Evolutionary conservation across 179 eudicot species (phyloP).

Genomic region (Spinacia oleracea): DNA sequence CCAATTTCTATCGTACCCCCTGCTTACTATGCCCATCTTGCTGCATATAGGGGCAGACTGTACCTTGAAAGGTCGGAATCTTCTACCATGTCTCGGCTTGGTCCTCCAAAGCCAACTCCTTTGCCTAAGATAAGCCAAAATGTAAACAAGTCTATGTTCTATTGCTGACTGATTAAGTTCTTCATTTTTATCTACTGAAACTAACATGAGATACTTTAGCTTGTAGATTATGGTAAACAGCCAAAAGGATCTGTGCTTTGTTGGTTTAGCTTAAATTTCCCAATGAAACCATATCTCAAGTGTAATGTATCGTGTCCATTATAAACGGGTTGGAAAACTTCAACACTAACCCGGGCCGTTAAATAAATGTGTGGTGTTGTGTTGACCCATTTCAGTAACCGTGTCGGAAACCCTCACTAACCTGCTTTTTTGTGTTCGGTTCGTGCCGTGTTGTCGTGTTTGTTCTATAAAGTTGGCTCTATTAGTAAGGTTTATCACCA

Average conservation of each 20-base stretch:
- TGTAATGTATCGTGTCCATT: no score
- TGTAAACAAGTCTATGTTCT: constrained; percentile 88
- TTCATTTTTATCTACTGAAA: constrained; percentile 1
- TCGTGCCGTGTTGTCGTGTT: no score
- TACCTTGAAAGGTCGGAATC: constrained; percentile 68
- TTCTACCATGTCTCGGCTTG: constrained; percentile 48
- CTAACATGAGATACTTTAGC: constrained; percentile 7
- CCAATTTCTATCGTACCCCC: constrained; percentile 96
- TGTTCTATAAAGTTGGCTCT: no score
- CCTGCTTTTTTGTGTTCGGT: no score
- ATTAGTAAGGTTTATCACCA: no score
- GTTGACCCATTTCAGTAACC: no score
- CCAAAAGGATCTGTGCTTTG: background rate
- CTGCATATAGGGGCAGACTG: constrained; percentile 88
- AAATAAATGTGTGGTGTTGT: no score
- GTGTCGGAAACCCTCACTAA: no score
- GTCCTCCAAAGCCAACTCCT: constrained; percentile 58
- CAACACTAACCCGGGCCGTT: no score
- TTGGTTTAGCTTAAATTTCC: background rate
- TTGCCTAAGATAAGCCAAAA: constrained; percentile 78
- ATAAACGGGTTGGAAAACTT: no score
- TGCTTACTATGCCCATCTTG: constrained; percentile 91
- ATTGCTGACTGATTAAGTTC: constrained; percentile 52
- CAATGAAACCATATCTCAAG: no score
- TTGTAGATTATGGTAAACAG: background rate